phyloP scores from a whole-genome alignment of 768 basidiomycete genomes.

The Paxillus ammoniavirescens region DNA sequence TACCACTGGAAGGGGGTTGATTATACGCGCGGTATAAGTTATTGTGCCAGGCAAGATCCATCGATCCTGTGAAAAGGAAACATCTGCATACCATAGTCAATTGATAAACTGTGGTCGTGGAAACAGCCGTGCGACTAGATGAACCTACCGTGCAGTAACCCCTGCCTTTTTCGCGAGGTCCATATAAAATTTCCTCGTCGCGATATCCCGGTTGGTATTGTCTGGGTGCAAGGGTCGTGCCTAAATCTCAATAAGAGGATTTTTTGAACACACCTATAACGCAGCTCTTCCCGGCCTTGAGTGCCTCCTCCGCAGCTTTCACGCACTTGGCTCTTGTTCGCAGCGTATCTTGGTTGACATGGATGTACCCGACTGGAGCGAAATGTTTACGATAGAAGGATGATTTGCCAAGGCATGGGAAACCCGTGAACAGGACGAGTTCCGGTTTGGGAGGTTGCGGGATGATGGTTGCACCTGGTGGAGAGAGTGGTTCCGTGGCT shows the following conservation, averaged over 20 bases:
- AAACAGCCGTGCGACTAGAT: not conserved
- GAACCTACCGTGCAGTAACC: slow-evolving; percentile 53
- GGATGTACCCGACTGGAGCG: slow-evolving; percentile 61
- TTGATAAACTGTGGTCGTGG: not conserved
- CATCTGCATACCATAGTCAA: slow-evolving; percentile 45
- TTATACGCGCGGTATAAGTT: slow-evolving; percentile 83
- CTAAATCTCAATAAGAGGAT: not conserved
- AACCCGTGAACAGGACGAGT: slow-evolving; percentile 61
- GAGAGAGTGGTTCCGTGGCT: slow-evolving; percentile 40
- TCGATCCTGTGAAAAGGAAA: slow-evolving; percentile 69
- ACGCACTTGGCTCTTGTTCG: slow-evolving; percentile 76
- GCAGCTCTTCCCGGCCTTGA: slow-evolving; percentile 59
- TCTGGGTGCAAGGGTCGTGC: slow-evolving; percentile 43
- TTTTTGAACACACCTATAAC: slow-evolving; percentile 63
- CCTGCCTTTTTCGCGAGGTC: slow-evolving; percentile 57
- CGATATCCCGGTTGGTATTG: slow-evolving; percentile 83
- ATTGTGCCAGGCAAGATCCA: slow-evolving; percentile 92
- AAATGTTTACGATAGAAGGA: slow-evolving; percentile 77
- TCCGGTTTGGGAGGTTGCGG: slow-evolving; percentile 30
- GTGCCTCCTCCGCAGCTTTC: slow-evolving; percentile 53
- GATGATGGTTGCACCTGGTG: slow-evolving; percentile 17
- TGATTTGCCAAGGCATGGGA: slow-evolving; percentile 75
- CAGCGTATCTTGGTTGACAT: slow-evolving; percentile 86
- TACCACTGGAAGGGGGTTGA: slow-evolving; percentile 40
- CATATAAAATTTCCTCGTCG: slow-evolving; percentile 71